phyloP scores from a whole-genome alignment of 768 basidiomycete species.

The Porphyrellus cyaneotinctus region DNA sequence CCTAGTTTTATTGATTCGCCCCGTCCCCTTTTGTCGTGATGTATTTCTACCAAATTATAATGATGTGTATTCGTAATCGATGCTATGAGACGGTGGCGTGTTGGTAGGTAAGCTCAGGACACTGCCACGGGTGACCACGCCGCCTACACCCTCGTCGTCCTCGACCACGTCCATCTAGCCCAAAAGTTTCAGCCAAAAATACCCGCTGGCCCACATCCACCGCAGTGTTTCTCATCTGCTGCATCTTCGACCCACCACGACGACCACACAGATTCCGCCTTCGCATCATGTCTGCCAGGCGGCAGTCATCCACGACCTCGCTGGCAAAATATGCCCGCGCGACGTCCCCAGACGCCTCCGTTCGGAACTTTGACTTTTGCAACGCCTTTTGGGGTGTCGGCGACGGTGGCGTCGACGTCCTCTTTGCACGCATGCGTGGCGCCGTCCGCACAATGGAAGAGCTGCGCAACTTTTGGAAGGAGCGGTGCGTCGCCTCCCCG shows the following conservation, averaged over 20 bases:
- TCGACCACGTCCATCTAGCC: too few relatives aligned
- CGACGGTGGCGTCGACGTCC: slow-evolving; percentile 87
- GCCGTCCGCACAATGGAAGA: slow-evolving; percentile 87
- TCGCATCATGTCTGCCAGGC: slow-evolving; percentile 60
- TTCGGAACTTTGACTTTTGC: slow-evolving; percentile 79
- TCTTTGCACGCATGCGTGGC: slow-evolving; percentile 86
- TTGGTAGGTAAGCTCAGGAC: background rate
- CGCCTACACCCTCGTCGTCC: slow-evolving; percentile 1
- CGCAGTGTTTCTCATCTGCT: slow-evolving; percentile 21
- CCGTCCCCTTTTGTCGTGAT: background rate
- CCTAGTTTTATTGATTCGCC: too few relatives aligned
- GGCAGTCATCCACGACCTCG: slow-evolving; percentile 80
- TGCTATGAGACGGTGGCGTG: background rate
- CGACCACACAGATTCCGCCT: slow-evolving; percentile 12
- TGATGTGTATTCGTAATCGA: background rate
- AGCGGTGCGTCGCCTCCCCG: slow-evolving; percentile 56
- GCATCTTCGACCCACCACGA: slow-evolving; percentile 9
- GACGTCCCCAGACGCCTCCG: slow-evolving; percentile 41
- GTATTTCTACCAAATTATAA: background rate
- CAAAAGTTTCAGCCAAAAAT: background rate
- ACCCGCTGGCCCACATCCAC: background rate
- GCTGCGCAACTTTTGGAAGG: slow-evolving; percentile 84
- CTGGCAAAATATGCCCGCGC: slow-evolving; percentile 64
- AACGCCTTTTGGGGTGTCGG: slow-evolving; percentile 93
- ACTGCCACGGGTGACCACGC: slow-evolving; percentile 17